phyloP scores from a whole-genome alignment of 75 land plant species.

The Ceratopteris richardii region DNA sequence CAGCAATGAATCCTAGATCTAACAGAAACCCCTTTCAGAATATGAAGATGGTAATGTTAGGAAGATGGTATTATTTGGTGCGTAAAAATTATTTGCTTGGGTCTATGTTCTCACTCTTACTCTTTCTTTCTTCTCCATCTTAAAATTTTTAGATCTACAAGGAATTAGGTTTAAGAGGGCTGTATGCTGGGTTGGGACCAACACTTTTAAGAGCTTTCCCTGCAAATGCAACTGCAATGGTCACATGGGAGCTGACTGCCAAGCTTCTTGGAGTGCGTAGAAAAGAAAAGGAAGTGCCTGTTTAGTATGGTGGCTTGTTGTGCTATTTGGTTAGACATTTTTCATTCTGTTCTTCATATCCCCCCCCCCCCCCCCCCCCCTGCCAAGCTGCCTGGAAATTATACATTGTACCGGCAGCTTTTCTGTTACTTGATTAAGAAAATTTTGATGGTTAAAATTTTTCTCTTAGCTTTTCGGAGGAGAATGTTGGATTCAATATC shows the following conservation, averaged over 20 bases:
- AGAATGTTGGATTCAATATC: no score
- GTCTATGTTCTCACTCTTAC: no score
- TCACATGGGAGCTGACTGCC: conserved; percentile 81
- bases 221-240: conserved; percentile 96
- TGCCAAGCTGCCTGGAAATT: no score
- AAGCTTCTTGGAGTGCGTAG: conserved; percentile 49
- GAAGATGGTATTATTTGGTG: neutral
- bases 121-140: neutral
- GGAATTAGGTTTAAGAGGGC: conserved; percentile 65
- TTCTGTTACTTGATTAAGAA: no score
- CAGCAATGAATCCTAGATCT: conserved; percentile 33
- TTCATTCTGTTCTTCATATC: neutral
- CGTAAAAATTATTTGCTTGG: no score
- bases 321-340: neutral
- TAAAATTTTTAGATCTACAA: conserved; percentile 47
- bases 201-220: conserved; percentile 90
- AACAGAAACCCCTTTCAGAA: conserved; percentile 53
- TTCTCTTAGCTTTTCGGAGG: no score
- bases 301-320: neutral
- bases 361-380: no score
- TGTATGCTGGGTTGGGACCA: conserved; percentile 89
- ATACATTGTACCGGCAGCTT: no score
- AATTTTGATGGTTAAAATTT: no score
- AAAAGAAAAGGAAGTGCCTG: neutral
- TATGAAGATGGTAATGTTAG: conserved; percentile 41